Conservation (phyloP, 1,139 yeast species). For the Kodamaea arcana region DNA sequence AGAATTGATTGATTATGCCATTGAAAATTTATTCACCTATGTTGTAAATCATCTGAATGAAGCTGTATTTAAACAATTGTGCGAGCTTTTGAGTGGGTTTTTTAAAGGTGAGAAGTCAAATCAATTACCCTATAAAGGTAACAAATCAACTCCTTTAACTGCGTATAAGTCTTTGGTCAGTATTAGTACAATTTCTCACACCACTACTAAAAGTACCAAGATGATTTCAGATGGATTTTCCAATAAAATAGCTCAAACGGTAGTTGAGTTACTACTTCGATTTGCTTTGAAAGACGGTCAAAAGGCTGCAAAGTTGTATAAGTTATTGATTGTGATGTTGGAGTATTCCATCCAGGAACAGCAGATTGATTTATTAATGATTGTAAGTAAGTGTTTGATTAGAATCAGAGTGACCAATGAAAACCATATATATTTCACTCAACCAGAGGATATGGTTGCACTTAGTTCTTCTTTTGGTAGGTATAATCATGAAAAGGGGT, state of each 20-base stretch:
- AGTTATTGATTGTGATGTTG: constrained; percentile 23
- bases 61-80: constrained; percentile 20
- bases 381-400: constrained; percentile 50
- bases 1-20: constrained; percentile 29
- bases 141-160: constrained; percentile 1
- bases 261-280: constrained; percentile 31
- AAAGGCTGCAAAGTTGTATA: constrained; percentile 30
- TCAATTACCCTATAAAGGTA: background rate
- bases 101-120: constrained; percentile 1
- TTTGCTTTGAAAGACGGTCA: constrained; percentile 20
- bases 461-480: constrained; percentile 57
- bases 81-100: constrained; percentile 11
- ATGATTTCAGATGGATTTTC: constrained; percentile 13
- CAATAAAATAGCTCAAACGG: constrained; percentile 25
- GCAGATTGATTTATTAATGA: constrained; percentile 36
- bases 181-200: constrained; percentile 9
- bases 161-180: constrained; percentile 15
- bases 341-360: constrained; percentile 25
- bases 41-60: constrained; percentile 23
- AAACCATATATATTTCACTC: constrained; percentile 44
- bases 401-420: constrained; percentile 53
- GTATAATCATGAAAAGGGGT: constrained; percentile 19
- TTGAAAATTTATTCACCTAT: constrained; percentile 28
- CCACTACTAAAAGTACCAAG: constrained; percentile 1
- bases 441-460: constrained; percentile 65